phyloP scores from a whole-genome alignment of 2,329 filamentous ascomycete genomes.

The Aspergillus cejpii region DNA sequence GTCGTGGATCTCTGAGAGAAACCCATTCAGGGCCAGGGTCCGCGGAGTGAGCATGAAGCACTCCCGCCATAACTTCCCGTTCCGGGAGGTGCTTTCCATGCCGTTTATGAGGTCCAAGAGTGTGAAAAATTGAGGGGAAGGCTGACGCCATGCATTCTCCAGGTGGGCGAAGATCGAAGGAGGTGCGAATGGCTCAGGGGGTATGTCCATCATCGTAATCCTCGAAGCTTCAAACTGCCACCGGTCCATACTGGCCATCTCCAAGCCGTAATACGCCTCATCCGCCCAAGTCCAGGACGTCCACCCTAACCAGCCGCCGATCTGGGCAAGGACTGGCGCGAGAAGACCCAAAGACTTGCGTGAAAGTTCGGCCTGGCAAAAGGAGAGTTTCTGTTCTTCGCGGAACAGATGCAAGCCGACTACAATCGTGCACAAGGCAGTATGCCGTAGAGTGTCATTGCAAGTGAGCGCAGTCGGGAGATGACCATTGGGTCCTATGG shows the following conservation, averaged over 20 bases:
- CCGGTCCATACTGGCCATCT: conserved; percentile 50
- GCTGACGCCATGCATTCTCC: conserved; percentile 35
- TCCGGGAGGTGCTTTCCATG: conserved; percentile 23
- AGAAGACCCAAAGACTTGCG: conserved; percentile 48
- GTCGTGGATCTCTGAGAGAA: conserved; percentile 54
- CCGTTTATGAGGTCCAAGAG: conserved; percentile 45
- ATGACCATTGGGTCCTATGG: conserved; percentile 53
- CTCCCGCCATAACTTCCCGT: conserved; percentile 32
- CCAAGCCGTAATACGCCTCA: conserved; percentile 54
- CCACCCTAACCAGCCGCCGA: conserved; percentile 78
- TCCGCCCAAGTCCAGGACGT: conserved; percentile 51
- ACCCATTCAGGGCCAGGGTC: conserved; percentile 61
- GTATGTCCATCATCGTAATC: conserved; percentile 41
- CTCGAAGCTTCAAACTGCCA: conserved; percentile 52
- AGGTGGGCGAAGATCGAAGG: conserved; percentile 56
- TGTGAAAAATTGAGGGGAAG: conserved; percentile 42
- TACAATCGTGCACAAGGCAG: conserved; percentile 62
- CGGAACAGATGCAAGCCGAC: conserved; percentile 74
- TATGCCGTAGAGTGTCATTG: conserved; percentile 52
- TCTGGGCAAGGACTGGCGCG: conserved; percentile 69
- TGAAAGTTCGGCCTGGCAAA: conserved; percentile 47
- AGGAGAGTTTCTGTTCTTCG: conserved; percentile 80
- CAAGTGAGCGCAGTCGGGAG: conserved; percentile 56
- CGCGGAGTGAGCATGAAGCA: conserved; percentile 51
- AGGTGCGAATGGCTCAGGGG: conserved; percentile 48